Evolutionary conservation across 768 basidiomycete species (phyloP).

Genomic region (Xanthoconium purpureum): DNA sequence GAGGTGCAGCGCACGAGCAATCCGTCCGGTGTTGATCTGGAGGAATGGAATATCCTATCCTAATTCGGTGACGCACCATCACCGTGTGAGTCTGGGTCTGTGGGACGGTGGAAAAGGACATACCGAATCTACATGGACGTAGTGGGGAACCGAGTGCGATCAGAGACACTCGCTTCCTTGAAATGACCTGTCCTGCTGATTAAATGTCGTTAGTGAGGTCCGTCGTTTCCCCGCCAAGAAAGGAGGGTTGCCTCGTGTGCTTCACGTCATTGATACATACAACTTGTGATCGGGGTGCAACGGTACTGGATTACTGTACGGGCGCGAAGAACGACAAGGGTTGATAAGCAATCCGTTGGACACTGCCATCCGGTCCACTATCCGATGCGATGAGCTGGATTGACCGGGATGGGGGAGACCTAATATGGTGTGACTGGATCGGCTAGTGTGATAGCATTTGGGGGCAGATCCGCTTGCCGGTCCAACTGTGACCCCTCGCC

Average conservation of each 20-base stretch:
- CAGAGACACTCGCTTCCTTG: conserved; percentile 2
- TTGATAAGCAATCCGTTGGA: too few relatives aligned
- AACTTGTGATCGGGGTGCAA: too few relatives aligned
- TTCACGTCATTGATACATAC: background rate
- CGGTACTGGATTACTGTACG: too few relatives aligned
- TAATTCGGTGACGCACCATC: background rate
- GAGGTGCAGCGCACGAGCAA: background rate
- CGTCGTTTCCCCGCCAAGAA: conserved; percentile 1
- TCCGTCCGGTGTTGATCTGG: conserved; percentile 1
- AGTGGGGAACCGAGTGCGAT: background rate
- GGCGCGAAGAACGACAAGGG: too few relatives aligned
- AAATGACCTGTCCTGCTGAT: conserved; percentile 6
- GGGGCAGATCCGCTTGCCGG: background rate
- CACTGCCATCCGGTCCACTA: too few relatives aligned
- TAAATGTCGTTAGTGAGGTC: conserved; percentile 4
- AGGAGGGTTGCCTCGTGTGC: conserved; percentile 20
- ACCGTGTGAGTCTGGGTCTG: background rate
- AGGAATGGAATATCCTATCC: conserved; percentile 1
- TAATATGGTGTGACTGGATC: too few relatives aligned
- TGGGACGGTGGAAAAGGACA: background rate
- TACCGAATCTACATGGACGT: background rate
- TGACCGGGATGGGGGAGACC: background rate
- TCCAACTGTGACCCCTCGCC: background rate
- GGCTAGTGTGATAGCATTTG: too few relatives aligned
- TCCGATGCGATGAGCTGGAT: too few relatives aligned